Base-by-base conservation (phyloP, 2,329 filamentous ascomycete species). In the Curvularia sp. region DNA sequence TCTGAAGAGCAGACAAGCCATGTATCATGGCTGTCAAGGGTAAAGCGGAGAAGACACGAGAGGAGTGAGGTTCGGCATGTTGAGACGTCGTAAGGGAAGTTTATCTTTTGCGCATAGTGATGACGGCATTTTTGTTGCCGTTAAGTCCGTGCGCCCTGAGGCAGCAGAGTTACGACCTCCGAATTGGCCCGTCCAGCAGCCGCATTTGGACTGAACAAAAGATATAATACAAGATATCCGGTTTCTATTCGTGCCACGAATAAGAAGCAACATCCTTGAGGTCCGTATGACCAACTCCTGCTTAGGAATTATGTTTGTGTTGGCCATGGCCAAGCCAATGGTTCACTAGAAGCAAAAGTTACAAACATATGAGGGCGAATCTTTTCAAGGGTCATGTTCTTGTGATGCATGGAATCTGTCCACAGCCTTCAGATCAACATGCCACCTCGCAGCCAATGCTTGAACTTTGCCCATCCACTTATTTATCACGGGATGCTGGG, bases 401-500 rank as follows among this genome's bases (percentile, higher is more conserved):
- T 72, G 8, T 67, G 73, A 5, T 72, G 75, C 7, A 12, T 71
- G 71, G 15, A 69, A 75, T 46, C 77, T 74, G 6, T 75, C 79
- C 5, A 74, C 70, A 4, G 78, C 78, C 18, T 76, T 70, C 28
- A 75, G 49, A 57, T 79, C 75, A 18, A 82, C 61, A 1, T 70
- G 66, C 71, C 76, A 84, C 47, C 70, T 77, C 57, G 60, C 60
- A 15, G 81, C 77, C 68, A 83, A 78, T 5, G 69, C 73, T 22
- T 77, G 67, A 1, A 85, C 75, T 8, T 80, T 73, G 1, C 22
- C 70, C 33, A 79, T 79, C 90, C 90, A 93, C 73, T 83, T 87
- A 57, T 66, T 75, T 39, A 93, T 73, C 49, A 92, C 64, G 38
- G 91, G 91, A 76, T 93, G 91, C 26, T 85, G 83, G 39, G 79